These are phyloP conservation scores for Moelleriella libera DNA, from an alignment of 2,329 filamentous ascomycete species.

Conservation along the genomic window DNA sequence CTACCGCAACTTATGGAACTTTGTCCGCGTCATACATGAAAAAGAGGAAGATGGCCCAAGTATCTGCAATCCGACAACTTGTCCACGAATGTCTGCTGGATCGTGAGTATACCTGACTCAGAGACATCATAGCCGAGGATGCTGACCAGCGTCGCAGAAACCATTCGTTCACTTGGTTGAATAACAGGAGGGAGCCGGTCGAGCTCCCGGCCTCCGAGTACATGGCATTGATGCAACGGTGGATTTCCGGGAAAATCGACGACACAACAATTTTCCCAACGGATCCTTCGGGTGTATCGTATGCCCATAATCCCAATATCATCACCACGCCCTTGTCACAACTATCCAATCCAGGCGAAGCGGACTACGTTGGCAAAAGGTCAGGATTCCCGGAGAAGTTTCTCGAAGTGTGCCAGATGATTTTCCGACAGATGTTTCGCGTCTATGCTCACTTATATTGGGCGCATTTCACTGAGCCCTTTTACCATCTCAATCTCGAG, in stretches of 20 bases:
- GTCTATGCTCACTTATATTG: constrained; percentile 98
- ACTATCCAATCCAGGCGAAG: constrained; percentile 45
- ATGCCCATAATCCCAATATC: constrained; percentile 46
- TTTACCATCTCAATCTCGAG: constrained; percentile 69
- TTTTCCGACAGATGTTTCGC: constrained; percentile 97
- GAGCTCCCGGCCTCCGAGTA: constrained; percentile 89
- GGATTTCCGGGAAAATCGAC: constrained; percentile 92
- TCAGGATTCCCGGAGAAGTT: constrained; percentile 89
- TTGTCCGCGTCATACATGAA: constrained; percentile 79
- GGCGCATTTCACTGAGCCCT: constrained; percentile 77
- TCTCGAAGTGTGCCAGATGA: constrained; percentile 77
- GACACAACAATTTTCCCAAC: constrained; percentile 85
- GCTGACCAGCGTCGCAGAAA: constrained; percentile 35
- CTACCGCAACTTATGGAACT: constrained; percentile 76
- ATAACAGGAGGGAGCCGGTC: constrained; percentile 72
- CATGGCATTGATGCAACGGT: constrained; percentile 90
- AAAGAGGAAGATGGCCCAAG: constrained; percentile 63
- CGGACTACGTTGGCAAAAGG: constrained; percentile 76
- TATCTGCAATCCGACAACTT: constrained; percentile 73
- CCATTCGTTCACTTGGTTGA: constrained; percentile 93
- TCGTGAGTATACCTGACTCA: constrained; percentile 45
- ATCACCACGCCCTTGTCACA: constrained; percentile 46
- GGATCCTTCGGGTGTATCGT: constrained; percentile 57
- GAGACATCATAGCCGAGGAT: not conserved
- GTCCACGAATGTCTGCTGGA: constrained; percentile 89